phyloP scores from a whole-genome alignment of 2,329 filamentous ascomycete species.

The Leptographium radiaticola region DNA sequence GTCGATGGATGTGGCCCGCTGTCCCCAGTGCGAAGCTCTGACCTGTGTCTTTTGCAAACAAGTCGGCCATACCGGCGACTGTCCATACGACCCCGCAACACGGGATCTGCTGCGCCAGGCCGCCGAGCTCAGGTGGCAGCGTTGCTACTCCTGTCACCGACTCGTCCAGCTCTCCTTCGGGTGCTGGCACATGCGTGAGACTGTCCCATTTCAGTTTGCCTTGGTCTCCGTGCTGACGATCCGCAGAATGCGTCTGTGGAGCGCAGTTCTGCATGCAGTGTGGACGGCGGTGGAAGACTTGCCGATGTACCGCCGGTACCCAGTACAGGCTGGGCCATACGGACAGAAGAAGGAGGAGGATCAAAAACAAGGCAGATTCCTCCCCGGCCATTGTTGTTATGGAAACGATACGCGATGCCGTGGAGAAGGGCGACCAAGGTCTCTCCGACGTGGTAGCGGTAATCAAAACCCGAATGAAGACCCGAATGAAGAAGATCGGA shows the following conservation, averaged over 20 bases:
- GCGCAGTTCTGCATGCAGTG: slow-evolving; percentile 38
- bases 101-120: slow-evolving; percentile 28
- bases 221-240: background rate
- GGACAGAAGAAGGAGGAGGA: too few species aligned
- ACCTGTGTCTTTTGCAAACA: slow-evolving; percentile 42
- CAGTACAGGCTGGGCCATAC: slow-evolving; percentile 18
- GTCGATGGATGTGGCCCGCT: slow-evolving; percentile 18
- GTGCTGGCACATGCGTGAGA: slow-evolving; percentile 46
- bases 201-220: background rate
- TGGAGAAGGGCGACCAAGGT: too few species aligned
- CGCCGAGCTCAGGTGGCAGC: slow-evolving; percentile 32
- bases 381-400: too few species aligned
- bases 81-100: slow-evolving; percentile 27
- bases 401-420: too few species aligned
- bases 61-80: slow-evolving; percentile 30
- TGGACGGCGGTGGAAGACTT: slow-evolving; percentile 27
- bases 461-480: too few species aligned
- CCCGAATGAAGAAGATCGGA: too few species aligned
- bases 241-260: slow-evolving; percentile 30
- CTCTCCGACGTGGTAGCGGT: too few species aligned
- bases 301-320: slow-evolving; percentile 24
- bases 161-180: slow-evolving; percentile 37
- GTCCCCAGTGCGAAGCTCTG: slow-evolving; percentile 19
- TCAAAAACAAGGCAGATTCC: too few species aligned
- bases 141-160: slow-evolving; percentile 30